These are phyloP conservation scores for Cyanidioschyzon merolae DNA, from an alignment of 23 red algal species.

Conservation along the genomic window DNA sequence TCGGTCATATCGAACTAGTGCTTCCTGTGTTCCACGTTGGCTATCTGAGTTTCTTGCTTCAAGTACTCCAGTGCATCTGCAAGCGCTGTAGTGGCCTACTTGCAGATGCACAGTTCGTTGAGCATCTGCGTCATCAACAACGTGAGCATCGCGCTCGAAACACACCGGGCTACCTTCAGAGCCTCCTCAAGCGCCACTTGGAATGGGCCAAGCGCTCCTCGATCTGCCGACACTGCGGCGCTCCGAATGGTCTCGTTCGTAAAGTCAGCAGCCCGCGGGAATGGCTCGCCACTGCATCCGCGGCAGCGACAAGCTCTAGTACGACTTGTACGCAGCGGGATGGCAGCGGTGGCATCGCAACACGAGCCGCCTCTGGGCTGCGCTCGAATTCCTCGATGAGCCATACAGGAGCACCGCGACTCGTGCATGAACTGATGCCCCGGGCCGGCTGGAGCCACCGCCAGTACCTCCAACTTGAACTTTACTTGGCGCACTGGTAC, in stretches of 20 bases:
- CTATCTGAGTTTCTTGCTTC: slow-evolving; percentile 61
- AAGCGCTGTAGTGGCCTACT: slow-evolving; percentile 71
- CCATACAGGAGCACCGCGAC: background rate
- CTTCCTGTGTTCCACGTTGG: slow-evolving; percentile 90
- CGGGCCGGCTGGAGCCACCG: background rate
- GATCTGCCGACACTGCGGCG: slow-evolving; percentile 52
- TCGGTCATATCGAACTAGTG: slow-evolving; percentile 63
- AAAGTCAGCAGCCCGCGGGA: slow-evolving; percentile 24
- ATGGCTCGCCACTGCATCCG: background rate
- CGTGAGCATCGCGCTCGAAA: background rate
- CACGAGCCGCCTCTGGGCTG: background rate
- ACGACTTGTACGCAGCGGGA: background rate
- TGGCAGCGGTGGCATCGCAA: background rate
- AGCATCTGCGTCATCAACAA: background rate
- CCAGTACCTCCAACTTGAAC: background rate
- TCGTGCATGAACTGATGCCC: slow-evolving; percentile 5
- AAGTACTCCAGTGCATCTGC: slow-evolving; percentile 89
- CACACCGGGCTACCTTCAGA: background rate
- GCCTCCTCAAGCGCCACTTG: slow-evolving; percentile 40
- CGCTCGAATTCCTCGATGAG: background rate
- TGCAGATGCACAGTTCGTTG: background rate
- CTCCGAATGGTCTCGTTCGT: slow-evolving; percentile 68
- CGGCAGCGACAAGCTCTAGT: background rate
- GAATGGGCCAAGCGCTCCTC: slow-evolving; percentile 36
- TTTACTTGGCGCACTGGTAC: background rate